Evolutionary conservation across 208 protist species (phyloP), one percentile per base, ranked within the genome.

Genomic region (Trypanosoma platydactyli): DNA sequence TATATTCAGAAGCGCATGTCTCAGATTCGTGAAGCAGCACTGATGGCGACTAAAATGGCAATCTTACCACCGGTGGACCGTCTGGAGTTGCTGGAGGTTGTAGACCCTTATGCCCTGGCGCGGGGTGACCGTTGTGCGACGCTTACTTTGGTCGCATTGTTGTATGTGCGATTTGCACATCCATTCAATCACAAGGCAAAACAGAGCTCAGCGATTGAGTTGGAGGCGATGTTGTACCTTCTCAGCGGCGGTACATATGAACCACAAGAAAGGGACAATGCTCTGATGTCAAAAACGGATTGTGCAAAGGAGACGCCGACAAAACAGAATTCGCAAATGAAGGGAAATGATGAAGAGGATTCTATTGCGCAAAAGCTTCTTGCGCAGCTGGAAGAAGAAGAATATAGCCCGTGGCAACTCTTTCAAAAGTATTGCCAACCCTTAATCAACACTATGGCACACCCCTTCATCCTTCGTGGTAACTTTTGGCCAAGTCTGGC

Each of bases 171-270:
- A 54, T 96, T 96, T 55, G 52, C 90, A 9, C 88, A 96, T 57
- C 86, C 90, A 12, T 96, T 96, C 69, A 88, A 96, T 63, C 90
- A 96, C 75, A 96, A 96, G 63, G 80, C 77, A 33, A 76, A 65
- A 20, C 75, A 84, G 51, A 83, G 79, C 70, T 87, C 88, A n/a
- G 40, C 42, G 60, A 56, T 86, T 40, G 90, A 96, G 66, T 58
- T 72, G 0, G 83, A 72, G 5, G 77, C 80, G 25, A 84, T 96
- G 58, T 60, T 94, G 30, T 71, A 84, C 13, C 76, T 94, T 5
- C 86, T 92, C 61, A 91, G 86, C 51, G 71, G 68, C 52, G 86
- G 89, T 20, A 42, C 71, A 50, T 41, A 73, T 53, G 51, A 41
- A 45, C 44, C 0, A 16, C 27, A 0, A 30, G 22, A 59, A 38